These are phyloP conservation scores for Leccinum rimulosum DNA, from an alignment of 768 basidiomycete genomes.

Conservation along the genomic window DNA sequence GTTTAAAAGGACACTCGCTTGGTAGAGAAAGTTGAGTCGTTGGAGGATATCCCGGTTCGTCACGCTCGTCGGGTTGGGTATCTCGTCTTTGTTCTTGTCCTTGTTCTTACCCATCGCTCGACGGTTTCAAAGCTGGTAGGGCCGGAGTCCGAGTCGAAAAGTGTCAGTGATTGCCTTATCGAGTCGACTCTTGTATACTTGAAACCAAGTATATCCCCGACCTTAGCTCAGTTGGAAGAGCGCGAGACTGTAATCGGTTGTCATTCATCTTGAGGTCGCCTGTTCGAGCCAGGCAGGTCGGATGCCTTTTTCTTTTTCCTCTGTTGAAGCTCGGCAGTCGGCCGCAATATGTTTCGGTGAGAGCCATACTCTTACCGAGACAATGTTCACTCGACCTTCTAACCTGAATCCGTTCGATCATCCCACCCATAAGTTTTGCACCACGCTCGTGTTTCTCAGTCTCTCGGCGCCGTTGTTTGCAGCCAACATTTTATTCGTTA, in stretches of 20 bases:
- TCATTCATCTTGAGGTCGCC: conserved; percentile 41
- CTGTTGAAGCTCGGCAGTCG: neutral
- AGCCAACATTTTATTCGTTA: too few species aligned
- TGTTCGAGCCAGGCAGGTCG: conserved; percentile 44
- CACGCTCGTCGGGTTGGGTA: conserved; percentile 55
- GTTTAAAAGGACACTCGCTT: conserved; percentile 67
- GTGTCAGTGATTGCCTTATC: neutral
- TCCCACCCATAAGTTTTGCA: too few species aligned
- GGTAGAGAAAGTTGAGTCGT: conserved; percentile 82
- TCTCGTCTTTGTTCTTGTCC: conserved; percentile 53
- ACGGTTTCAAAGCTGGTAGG: neutral
- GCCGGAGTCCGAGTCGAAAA: neutral
- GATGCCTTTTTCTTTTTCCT: conserved; percentile 11
- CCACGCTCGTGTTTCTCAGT: too few species aligned
- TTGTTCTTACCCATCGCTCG: conserved; percentile 67
- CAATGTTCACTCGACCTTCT: too few species aligned
- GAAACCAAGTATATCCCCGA: neutral
- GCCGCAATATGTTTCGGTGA: neutral
- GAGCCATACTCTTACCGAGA: neutral
- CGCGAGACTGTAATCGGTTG: conserved; percentile 44
- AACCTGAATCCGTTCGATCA: too few species aligned
- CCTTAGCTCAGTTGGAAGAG: conserved; percentile 49
- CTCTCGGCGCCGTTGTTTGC: too few species aligned
- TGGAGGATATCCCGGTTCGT: conserved; percentile 76
- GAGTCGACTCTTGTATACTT: neutral